Evolutionary conservation across 2,329 filamentous ascomycete genomes (phyloP), one percentile per base, ranked within the genome.

Genomic region (Ascosphaera aggregata): DNA sequence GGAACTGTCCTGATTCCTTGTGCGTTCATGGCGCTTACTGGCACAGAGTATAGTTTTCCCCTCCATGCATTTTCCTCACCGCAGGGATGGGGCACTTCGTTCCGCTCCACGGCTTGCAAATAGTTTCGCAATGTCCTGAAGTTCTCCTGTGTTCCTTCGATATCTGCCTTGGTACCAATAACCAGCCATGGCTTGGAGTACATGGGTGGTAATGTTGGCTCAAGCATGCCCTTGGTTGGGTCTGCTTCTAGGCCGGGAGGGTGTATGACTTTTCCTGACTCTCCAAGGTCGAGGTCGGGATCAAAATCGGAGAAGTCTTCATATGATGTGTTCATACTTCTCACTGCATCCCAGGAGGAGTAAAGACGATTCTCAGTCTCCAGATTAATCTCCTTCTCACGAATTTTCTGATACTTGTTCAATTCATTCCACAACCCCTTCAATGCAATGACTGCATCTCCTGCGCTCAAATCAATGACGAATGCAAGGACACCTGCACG

Each of bases 171-270:
- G 16, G 85, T 94, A 1, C 81, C 86, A 34, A 94, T 74, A 3
- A 94, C 85, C 50, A 92, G 89, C 89, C 89, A 98, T 1, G 89
- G 85, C 60, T 98, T 98, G 24, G 71, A 71, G n/a, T 80, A 79
- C 46, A 95, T 91, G 32, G 77, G 72, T n/a, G 80, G 65, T 9
- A 69, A 59, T 24, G 68, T 54, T 18, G 59, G 63, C 32, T 61
- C 64, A 16, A 71, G 55, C 27, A 44, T 41, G 17, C 41, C 39
- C 20, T 42, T 19, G 17, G 40, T 40, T 31, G 40, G 45, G 31
- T 36, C 36, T 36, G 34, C 38, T 44, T 44, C 40, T 7, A 27
- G 22, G 22, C 36, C 43, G 40, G 39, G 49, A 39, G 36, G 48
- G 43, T 22, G 44, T n/a, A 46, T 44, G 30, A 41, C 37, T 5